Evolutionary conservation across 1,139 yeast species (phyloP), one percentile per base, ranked within the genome.

Genomic region (Casaregolazyma suthepensis): DNA sequence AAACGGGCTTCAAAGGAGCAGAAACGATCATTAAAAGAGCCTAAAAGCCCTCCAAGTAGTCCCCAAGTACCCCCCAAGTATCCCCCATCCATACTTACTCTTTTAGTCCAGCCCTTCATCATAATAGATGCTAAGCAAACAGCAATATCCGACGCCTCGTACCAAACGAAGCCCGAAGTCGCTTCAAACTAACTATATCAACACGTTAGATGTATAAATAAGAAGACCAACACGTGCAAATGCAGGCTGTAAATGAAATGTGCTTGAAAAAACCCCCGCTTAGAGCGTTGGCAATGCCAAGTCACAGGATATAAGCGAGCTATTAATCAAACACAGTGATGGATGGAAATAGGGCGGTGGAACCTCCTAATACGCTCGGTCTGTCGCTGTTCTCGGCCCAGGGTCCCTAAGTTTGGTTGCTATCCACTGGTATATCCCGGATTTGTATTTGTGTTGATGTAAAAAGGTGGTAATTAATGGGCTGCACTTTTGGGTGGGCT

Each of bases 71-170:
- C n/a, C n/a, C n/a, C n/a, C n/a, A n/a, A n/a, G n/a, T n/a, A n/a
- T n/a, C n/a, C n/a, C n/a, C n/a, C n/a, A n/a, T n/a, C n/a, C 20
- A 44, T 31, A 56, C 57, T 48, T 47, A 56, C 57, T 51, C 72
- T 66, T 57, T 69, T 69, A 35, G 73, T 70, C 73, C 73, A 70
- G 54, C 73, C 70, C 62, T 69, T 69, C 73, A 70, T 70, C 72
- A 50, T 54, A 40, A 13, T 48, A 31, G 46, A 43, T 13, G 52
- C 45, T 13, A 43, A 26, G 12, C 10, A 7, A 26, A 26, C 31
- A 26, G 31, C 31, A 26, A 26, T 5, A 26, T 7, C 31, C 31
- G 31, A 26, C 12, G 5, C 12, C 10, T 26, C 12, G 6, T 5
- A 26, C 31, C 31, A 26, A 9, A 26, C 5, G 12, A 7, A 9